These are phyloP conservation scores for Penicillium sp. DNA, from an alignment of 2,329 filamentous ascomycete species.

Conservation along the genomic window DNA sequence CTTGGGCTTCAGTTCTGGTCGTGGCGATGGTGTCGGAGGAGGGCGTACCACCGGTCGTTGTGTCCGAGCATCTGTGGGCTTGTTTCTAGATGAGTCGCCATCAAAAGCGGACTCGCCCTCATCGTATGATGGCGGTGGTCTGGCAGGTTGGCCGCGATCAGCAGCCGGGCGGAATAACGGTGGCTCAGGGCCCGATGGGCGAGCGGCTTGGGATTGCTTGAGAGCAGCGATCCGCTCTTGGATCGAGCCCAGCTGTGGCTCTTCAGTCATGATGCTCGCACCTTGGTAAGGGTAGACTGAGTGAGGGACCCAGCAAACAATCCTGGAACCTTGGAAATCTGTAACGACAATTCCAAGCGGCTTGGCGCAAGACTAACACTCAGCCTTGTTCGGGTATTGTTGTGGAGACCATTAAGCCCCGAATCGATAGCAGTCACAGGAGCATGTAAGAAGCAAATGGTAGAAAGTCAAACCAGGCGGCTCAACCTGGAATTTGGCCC, in stretches of 20 bases:
- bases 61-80: constrained; percentile 23
- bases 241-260: constrained; percentile 44
- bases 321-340: constrained; percentile 3
- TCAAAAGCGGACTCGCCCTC: constrained; percentile 31
- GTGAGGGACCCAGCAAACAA: constrained; percentile 12
- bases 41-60: constrained; percentile 27
- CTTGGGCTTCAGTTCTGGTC: constrained; percentile 28
- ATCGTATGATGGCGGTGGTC: constrained; percentile 35
- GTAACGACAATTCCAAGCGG: constrained; percentile 23
- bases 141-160: constrained; percentile 33
- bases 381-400: background rate
- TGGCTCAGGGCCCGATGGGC: constrained; percentile 31
- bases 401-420: background rate
- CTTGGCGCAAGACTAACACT: constrained; percentile 13
- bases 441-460: background rate
- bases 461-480: background rate
- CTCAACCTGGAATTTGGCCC: background rate
- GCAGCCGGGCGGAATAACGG: constrained; percentile 26
- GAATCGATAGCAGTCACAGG: background rate
- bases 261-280: constrained; percentile 37
- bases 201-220: constrained; percentile 44
- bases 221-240: constrained; percentile 48
- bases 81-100: constrained; percentile 27
- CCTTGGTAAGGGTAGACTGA: background rate
- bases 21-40: constrained; percentile 19